A percentile compares a stretch with the other conserved stretches of the same genome.
Evolutionary conservation across 345 rosid species (phyloP).

Genomic region (Linum tenue): DNA sequence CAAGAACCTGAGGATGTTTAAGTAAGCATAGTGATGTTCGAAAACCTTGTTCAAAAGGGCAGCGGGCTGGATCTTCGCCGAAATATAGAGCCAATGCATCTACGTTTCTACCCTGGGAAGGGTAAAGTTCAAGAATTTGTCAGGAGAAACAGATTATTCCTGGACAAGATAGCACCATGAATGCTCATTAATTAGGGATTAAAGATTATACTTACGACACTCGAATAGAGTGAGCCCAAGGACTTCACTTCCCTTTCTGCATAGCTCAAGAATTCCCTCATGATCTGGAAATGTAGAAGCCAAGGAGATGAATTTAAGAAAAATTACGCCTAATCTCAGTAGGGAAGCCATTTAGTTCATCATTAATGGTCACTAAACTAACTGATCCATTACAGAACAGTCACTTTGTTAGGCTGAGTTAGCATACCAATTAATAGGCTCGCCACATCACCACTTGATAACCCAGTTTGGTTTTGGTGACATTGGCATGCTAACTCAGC

Average conservation of each 20-base stretch:
- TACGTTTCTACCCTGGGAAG: constrained; percentile 7
- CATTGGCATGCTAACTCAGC: too few relatives aligned
- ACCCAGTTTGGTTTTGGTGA: too few relatives aligned
- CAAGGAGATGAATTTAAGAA: background rate
- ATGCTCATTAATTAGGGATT: background rate
- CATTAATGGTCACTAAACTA: background rate
- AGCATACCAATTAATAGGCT: too few relatives aligned
- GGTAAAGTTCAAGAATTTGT: constrained; percentile 14
- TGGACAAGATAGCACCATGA: background rate
- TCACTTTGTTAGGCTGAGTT: too few relatives aligned
- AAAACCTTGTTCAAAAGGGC: background rate
- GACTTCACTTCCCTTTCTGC: constrained; percentile 26
- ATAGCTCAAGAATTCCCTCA: constrained; percentile 15
- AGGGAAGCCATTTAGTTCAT: too few relatives aligned
- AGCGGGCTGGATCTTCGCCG: constrained; percentile 3
- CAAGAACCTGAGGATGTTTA: background rate
- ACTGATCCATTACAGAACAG: too few relatives aligned
- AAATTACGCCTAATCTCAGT: too few relatives aligned
- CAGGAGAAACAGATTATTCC: background rate
- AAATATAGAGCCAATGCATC: constrained; percentile 4
- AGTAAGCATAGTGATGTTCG: too few relatives aligned
- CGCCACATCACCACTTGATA: too few relatives aligned
- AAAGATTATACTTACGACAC: constrained; percentile 21
- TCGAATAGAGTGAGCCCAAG: constrained; percentile 20
- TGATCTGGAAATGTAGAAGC: constrained; percentile 12